Percentiles rank a stretch among this genome's conserved stretches.
phyloP scores from a whole-genome alignment of 139 green algal genomes.

The Closterium sp. region DNA sequence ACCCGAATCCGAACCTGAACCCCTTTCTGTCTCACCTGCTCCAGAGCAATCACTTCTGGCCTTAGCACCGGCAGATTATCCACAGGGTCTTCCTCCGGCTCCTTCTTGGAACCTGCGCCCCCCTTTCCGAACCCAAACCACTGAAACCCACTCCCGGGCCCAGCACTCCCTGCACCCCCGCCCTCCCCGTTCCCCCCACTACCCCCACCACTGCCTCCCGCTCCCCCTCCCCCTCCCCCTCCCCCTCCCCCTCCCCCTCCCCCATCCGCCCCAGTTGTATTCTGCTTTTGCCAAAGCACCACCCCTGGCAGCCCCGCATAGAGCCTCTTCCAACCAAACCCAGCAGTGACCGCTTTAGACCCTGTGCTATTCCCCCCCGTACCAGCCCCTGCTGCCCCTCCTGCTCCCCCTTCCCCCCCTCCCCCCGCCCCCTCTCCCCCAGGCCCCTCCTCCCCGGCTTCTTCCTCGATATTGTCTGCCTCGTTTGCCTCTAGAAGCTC shows the following conservation, averaged over 20 bases:
- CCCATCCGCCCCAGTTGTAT: neutral
- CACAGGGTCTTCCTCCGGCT: conserved; percentile 3
- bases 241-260: neutral
- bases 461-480: neutral
- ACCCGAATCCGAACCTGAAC: no score
- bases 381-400: neutral
- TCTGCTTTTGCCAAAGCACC: neutral
- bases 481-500: conserved; percentile 15
- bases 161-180: neutral
- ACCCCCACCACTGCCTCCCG: neutral
- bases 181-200: neutral
- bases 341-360: neutral
- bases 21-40: neutral
- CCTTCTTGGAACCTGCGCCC: neutral
- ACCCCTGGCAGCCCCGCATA: neutral
- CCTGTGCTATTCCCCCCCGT: neutral
- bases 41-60: neutral
- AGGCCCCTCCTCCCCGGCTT: neutral
- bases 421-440: neutral
- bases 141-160: neutral
- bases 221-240: neutral
- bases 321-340: neutral
- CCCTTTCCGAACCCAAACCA: neutral
- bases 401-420: neutral
- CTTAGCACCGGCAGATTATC: neutral